Conservation (phyloP, 805 yeast genomes). For the Brettanomyces sp. region DNA sequence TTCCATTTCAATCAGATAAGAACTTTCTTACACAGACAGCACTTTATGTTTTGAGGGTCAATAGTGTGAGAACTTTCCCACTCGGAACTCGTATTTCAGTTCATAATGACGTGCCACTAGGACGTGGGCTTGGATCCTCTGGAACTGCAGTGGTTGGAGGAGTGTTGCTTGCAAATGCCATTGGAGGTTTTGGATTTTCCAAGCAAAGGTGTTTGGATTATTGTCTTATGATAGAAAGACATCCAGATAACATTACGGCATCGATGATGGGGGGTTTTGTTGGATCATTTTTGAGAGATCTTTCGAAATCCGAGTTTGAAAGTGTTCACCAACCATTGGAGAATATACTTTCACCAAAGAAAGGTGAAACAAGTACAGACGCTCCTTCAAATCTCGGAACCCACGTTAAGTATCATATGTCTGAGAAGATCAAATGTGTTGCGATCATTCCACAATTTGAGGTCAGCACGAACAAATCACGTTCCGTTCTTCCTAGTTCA, state of each 20-base stretch:
- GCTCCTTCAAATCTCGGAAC: constrained; percentile 88
- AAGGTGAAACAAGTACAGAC: constrained; percentile 26
- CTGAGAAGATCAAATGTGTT: constrained; percentile 71
- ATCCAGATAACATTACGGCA: constrained; percentile 96
- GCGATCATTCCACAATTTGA: constrained; percentile 92
- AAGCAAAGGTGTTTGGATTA: constrained; percentile 85
- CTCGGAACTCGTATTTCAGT: constrained; percentile 74
- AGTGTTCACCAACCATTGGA: constrained; percentile 79
- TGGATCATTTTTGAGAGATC: constrained; percentile 83
- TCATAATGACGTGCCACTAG: constrained; percentile 86
- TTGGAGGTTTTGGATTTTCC: constrained; percentile 63
- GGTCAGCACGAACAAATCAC: constrained; percentile 83
- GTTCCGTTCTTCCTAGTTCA: constrained; percentile 79
- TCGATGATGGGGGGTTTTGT: constrained; percentile 99
- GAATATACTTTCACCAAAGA: constrained; percentile 44
- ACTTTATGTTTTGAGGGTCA: constrained; percentile 79
- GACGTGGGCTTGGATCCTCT: constrained; percentile 94
- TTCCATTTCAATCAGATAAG: constrained; percentile 68
- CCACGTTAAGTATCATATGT: constrained; percentile 80
- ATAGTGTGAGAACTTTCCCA: constrained; percentile 70
- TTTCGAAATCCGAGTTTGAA: constrained; percentile 60
- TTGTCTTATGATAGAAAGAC: constrained; percentile 95
- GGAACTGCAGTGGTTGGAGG: constrained; percentile 99
- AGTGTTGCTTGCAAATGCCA: constrained; percentile 77
- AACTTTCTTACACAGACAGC: constrained; percentile 92